phyloP scores from a whole-genome alignment of 1,139 yeast genomes.

The Suhomyces panamericanus region DNA sequence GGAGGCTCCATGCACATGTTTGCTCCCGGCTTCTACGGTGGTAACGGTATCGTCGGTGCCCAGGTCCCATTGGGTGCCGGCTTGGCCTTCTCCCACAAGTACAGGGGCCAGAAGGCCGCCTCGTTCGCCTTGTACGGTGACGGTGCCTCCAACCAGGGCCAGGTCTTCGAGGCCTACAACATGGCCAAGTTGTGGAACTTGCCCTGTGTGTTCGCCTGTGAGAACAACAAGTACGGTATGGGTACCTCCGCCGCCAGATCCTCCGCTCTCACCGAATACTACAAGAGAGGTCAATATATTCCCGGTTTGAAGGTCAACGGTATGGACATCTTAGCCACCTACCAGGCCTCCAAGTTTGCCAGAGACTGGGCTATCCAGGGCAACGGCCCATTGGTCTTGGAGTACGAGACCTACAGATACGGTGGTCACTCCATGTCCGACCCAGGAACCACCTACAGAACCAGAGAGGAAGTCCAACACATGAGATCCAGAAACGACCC shows the following conservation, averaged over 20 bases:
- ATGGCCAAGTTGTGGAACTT: slow-evolving; percentile 99
- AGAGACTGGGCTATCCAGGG: slow-evolving; percentile 93
- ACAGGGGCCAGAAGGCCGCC: slow-evolving; percentile 77
- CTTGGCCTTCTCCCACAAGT: slow-evolving; percentile 94
- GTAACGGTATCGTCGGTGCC: slow-evolving; percentile 99
- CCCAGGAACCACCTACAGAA: slow-evolving; percentile 99
- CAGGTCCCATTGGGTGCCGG: slow-evolving; percentile 99
- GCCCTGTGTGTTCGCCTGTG: slow-evolving; percentile 94
- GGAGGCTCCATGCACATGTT: slow-evolving; percentile 99
- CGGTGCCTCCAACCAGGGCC: slow-evolving; percentile 99
- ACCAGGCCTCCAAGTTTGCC: slow-evolving; percentile 95
- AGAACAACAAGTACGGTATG: slow-evolving; percentile 99
- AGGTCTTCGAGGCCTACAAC: slow-evolving; percentile 94
- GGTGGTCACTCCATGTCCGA: slow-evolving; percentile 99
- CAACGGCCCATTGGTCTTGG: slow-evolving; percentile 94
- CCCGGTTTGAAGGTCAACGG: slow-evolving; percentile 99
- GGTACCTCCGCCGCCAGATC: slow-evolving; percentile 98
- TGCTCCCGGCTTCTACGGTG: slow-evolving; percentile 94
- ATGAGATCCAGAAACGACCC: slow-evolving; percentile 99
- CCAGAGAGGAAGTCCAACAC: slow-evolving; percentile 99
- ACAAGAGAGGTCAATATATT: slow-evolving; percentile 98
- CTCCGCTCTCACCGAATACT: slow-evolving; percentile 93
- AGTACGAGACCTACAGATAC: slow-evolving; percentile 97
- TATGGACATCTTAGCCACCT: slow-evolving; percentile 94
- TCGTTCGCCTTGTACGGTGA: slow-evolving; percentile 94